Evolutionary conservation across 176 grass and related monocot species (phyloP).

Genomic region (Carex parvula): DNA sequence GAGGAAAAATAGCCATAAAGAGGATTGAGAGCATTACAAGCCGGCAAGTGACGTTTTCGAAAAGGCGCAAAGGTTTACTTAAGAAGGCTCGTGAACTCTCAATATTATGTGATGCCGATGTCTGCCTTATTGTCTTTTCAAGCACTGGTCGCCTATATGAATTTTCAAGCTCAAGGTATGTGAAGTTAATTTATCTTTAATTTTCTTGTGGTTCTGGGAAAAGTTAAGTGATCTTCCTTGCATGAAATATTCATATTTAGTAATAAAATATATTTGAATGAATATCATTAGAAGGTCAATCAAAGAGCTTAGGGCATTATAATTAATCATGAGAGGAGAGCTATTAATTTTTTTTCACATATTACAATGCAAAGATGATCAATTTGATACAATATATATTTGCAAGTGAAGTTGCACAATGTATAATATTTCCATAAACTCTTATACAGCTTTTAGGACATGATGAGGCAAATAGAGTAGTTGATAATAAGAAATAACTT

Average conservation of each 20-base stretch:
- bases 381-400: not conserved
- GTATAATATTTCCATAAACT: not conserved
- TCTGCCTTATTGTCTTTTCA: slow-evolving; percentile 21
- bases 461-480: not conserved
- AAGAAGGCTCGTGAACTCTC: slow-evolving; percentile 26
- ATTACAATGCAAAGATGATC: not conserved
- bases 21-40: slow-evolving; percentile 22
- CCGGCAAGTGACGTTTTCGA: slow-evolving; percentile 26
- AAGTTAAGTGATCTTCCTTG: not conserved
- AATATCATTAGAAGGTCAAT: not conserved
- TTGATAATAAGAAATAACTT: not conserved
- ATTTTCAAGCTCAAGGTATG: slow-evolving; percentile 17
- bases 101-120: slow-evolving; percentile 24
- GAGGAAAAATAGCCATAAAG: slow-evolving; percentile 17
- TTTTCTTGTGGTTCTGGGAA: not conserved
- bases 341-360: not conserved
- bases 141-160: slow-evolving; percentile 19
- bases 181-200: not conserved
- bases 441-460: not conserved
- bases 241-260: not conserved
- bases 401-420: not conserved
- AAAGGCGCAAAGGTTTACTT: slow-evolving; percentile 23
- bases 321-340: not conserved
- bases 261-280: not conserved
- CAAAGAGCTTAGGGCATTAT: not conserved